These are phyloP conservation scores for Chenopodium suecicum DNA, from an alignment of 148 eudicot species.

Conservation along the genomic window DNA sequence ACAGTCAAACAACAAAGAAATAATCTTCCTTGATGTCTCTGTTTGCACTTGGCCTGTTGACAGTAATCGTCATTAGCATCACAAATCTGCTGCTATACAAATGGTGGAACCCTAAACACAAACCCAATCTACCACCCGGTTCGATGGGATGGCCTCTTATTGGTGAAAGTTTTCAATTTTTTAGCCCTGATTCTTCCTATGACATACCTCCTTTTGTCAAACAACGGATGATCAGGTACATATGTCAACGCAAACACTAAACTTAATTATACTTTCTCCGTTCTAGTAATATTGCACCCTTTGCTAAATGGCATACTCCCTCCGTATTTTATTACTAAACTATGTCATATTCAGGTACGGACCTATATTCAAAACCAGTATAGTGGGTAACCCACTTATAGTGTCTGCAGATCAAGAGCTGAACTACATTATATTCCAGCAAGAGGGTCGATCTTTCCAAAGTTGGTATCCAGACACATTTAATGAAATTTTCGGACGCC, in stretches of 20 bases:
- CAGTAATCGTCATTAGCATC: no score
- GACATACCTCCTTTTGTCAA: conserved; percentile 67
- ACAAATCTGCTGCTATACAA: conserved; percentile 37
- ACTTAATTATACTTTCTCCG: neutral
- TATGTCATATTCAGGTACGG: conserved; percentile 47
- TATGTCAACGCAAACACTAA: neutral
- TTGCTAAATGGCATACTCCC: no score
- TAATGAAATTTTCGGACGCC: conserved; percentile 60
- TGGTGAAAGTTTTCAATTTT: conserved; percentile 74
- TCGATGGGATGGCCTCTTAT: conserved; percentile 80
- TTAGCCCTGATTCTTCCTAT: conserved; percentile 47
- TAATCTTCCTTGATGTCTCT: no score
- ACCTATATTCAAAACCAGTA: conserved; percentile 64
- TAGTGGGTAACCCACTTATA: conserved; percentile 67
- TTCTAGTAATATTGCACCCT: no score
- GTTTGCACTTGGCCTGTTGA: no score
- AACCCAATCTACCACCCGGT: conserved; percentile 76
- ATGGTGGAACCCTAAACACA: conserved; percentile 77
- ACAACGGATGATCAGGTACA: conserved; percentile 65
- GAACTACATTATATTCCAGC: conserved; percentile 56
- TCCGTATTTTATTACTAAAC: no score
- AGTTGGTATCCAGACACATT: conserved; percentile 78
- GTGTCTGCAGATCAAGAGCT: conserved; percentile 67
- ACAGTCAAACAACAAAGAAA: no score
- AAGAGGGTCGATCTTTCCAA: conserved; percentile 67